Percentiles rank a stretch among this genome's conserved stretches.
Conservation (phyloP, 495 filamentous ascomycete species). For the Tuber magnatum region DNA sequence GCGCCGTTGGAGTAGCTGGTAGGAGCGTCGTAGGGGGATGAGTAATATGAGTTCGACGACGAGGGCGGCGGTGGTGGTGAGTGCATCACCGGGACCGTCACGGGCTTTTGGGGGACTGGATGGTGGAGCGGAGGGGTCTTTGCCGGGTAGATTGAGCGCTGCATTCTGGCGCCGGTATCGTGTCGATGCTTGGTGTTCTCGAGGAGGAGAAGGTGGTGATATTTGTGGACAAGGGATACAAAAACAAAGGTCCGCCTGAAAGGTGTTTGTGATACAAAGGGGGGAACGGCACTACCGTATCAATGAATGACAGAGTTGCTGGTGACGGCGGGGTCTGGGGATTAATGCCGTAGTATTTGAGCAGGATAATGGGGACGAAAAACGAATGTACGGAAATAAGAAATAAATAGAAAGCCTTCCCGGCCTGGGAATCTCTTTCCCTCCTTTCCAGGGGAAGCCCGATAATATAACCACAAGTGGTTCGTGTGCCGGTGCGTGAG, state of each 20-base stretch:
- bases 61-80: constrained; percentile 81
- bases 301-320: not conserved
- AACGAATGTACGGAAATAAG: constrained; percentile 2
- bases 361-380: constrained; percentile 2
- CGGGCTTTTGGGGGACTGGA: constrained; percentile 96
- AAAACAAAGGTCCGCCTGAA: not conserved
- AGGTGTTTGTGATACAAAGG: not conserved
- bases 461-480: not conserved
- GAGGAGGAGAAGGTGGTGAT: not conserved
- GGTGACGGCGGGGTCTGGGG: not conserved
- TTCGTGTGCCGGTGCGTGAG: constrained; percentile 6
- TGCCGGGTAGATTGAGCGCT: constrained; percentile 68
- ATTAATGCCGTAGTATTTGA: not conserved
- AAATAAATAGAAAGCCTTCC: not conserved
- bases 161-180: constrained; percentile 52
- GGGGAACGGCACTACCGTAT: not conserved
- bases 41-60: constrained; percentile 56
- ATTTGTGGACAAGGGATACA: not conserved
- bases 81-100: constrained; percentile 96
- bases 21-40: constrained; percentile 70
- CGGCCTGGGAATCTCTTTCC: not conserved
- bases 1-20: constrained; percentile 50
- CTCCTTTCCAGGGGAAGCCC: not conserved
- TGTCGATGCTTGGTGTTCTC: not conserved
- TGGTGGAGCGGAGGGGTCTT: constrained; percentile 92